A percentile compares a stretch with the other conserved stretches of the same genome.
These are phyloP conservation scores for Solanum megistacrolobum DNA, from an alignment of 257 asterid genomes.

Conservation along the genomic window DNA sequence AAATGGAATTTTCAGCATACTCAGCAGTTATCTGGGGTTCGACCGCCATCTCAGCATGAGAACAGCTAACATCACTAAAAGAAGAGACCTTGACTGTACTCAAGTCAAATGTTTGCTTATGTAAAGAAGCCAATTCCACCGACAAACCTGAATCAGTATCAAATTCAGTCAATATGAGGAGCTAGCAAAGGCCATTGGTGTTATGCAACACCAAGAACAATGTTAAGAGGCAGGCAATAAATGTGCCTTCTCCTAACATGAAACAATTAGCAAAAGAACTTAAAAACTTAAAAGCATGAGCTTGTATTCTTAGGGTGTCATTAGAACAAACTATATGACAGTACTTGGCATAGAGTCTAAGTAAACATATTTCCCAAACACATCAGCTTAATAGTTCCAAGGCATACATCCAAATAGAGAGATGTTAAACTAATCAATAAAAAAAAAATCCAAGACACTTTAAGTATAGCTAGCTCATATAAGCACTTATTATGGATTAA, in stretches of 20 bases:
- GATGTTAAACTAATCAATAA: neutral
- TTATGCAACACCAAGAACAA: neutral
- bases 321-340: neutral
- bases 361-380: neutral
- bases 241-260: neutral
- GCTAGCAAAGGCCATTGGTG: neutral
- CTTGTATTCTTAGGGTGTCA: neutral
- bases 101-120: slow-evolving; percentile 46
- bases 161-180: slow-evolving; percentile 1
- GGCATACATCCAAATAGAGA: neutral
- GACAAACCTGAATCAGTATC: slow-evolving; percentile 45
- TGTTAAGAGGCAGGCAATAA: neutral
- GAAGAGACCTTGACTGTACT: slow-evolving; percentile 33
- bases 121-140: slow-evolving; percentile 46
- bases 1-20: slow-evolving; percentile 20
- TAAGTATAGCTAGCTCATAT: neutral
- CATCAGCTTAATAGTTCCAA: neutral
- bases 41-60: slow-evolving; percentile 19
- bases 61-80: slow-evolving; percentile 22
- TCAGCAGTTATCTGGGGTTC: slow-evolving; percentile 22
- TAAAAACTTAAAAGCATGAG: neutral
- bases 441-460: neutral
- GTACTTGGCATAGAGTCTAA: neutral
- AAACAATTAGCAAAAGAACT: neutral
- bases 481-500: neutral